Evolutionary conservation across 164 flowering plant species (phyloP), one percentile per base, ranked within the genome.

Genomic region (Echeveria elegans): DNA sequence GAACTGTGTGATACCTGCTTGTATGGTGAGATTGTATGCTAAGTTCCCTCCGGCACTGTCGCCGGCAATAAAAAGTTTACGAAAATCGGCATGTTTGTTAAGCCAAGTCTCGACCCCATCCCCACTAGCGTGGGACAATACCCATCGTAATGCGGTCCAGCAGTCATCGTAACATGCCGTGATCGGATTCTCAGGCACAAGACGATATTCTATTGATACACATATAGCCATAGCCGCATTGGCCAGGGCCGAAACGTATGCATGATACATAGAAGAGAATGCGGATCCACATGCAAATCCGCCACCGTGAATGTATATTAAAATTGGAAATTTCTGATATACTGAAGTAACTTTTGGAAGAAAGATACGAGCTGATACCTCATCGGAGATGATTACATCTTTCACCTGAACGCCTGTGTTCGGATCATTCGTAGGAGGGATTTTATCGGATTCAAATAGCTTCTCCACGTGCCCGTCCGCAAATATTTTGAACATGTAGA

Each of bases 231-330:
- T 41, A n/a, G 81, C 73, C 61, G 69, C 67, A 28, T 74, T 62
- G 24, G 53, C 79, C 15, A 79, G 43, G 21, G 68, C 2, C 28
- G 34, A 53, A 34, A 79, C 65, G 75, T 36, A 60, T 62, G 43
- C 24, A 61, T 77, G 72, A 69, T 41, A 53, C 4, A 0, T 0
- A 1, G 66, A 19, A 6, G 69, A 30, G 56, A 73, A 77, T 50
- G 86, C 74, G 19, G 84, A 70, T 23, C 14, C 58, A 19, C 69
- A 21, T 72, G 75, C 69, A 58, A 83, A 83, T 2, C 72, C 86
- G 1, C 84, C 84, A 7, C 84, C 86, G 69, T 81, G 86, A 60
- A 74, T 24, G 75, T 82, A 70, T 58, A 79, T 15, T 1, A 82
- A 56, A 26, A 82, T 66, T 5, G 86, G 86, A 37, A 79, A 70